phyloP scores from a whole-genome alignment of 805 yeast genomes.

The Blastobotrys americana region DNA sequence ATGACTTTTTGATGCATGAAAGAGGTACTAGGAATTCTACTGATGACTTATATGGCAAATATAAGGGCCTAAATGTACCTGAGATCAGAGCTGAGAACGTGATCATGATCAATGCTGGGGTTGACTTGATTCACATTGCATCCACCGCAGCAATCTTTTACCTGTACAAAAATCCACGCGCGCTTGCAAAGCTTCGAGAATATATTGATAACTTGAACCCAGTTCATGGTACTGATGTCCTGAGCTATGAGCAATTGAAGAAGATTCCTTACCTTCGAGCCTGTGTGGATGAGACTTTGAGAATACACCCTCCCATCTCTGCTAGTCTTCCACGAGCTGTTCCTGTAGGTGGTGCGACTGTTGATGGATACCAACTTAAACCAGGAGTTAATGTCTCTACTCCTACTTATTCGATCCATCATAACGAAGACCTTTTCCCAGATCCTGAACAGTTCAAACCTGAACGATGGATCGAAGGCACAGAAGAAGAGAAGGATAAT shows the following conservation, averaged over 20 bases:
- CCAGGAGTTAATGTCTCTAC: neutral
- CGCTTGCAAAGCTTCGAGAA: neutral
- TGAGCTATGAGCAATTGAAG: neutral
- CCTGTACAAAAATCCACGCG: neutral
- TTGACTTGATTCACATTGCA: neutral
- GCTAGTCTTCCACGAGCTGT: neutral
- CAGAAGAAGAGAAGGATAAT: neutral
- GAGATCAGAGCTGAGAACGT: neutral
- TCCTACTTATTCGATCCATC: neutral
- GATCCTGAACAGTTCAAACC: neutral
- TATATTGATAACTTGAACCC: neutral
- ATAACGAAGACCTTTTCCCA: neutral
- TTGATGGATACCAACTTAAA: neutral
- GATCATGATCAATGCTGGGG: neutral
- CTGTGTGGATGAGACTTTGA: neutral
- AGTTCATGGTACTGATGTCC: too few species aligned
- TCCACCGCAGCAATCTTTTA: neutral
- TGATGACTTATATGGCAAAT: neutral
- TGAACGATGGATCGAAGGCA: neutral
- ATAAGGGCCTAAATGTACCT: neutral
- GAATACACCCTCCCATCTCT: neutral
- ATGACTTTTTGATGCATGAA: neutral
- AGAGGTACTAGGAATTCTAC: neutral
- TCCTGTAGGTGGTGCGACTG: neutral
- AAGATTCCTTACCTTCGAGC: neutral